Conservation (phyloP, 1,139 yeast genomes). For the Saccharomyces pastorianus region DNA sequence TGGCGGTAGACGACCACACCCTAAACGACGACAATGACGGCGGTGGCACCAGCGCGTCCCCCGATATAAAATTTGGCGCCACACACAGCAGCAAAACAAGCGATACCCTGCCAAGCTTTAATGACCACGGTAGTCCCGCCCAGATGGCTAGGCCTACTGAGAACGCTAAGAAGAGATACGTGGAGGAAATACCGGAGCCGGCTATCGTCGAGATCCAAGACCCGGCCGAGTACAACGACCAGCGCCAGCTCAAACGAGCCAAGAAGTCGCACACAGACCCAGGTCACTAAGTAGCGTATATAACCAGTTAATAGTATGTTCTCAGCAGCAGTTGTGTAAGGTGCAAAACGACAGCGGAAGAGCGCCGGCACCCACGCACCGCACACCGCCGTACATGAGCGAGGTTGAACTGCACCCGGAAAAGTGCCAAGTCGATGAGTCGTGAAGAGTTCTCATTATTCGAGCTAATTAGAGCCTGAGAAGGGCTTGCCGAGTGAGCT, state of each 20-base stretch:
- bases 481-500: background rate
- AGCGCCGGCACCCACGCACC: background rate
- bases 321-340: background rate
- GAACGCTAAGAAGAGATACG: background rate
- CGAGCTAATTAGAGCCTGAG: background rate
- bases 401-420: slow-evolving; percentile 13
- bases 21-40: background rate
- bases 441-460: background rate
- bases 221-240: background rate
- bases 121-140: background rate
- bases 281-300: background rate
- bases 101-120: background rate
- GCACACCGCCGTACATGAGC: background rate
- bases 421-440: slow-evolving; percentile 6
- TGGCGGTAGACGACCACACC: background rate
- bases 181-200: background rate
- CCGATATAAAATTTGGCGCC: background rate
- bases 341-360: background rate
- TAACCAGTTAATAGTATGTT: background rate
- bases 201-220: background rate
- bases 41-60: background rate
- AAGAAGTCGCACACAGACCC: background rate
- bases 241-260: background rate
- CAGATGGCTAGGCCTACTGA: background rate
- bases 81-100: background rate